Conservation (phyloP, 2,329 filamentous ascomycete species). For the Diplodia intermedia region DNA sequence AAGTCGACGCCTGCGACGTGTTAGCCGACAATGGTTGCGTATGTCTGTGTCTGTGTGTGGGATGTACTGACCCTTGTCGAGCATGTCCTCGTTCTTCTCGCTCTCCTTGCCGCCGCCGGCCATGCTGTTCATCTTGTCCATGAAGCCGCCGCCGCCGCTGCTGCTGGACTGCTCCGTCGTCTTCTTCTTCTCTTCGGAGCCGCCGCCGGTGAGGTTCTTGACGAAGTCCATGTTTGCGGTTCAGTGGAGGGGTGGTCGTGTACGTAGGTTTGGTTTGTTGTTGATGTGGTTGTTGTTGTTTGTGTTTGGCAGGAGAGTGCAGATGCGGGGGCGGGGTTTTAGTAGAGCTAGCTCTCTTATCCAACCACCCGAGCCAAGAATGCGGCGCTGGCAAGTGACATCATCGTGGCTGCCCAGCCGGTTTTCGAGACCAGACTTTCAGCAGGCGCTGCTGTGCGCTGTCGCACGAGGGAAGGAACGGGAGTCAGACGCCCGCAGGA, state of each 20-base stretch:
- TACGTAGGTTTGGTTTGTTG: not conserved
- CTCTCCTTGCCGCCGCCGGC: constrained; percentile 75
- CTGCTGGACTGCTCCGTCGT: constrained; percentile 47
- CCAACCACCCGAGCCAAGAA: not conserved
- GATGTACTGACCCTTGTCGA: constrained; percentile 74
- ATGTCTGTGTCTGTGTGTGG: too few species aligned
- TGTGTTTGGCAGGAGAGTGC: not conserved
- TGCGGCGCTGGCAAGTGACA: not conserved
- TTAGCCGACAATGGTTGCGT: too few species aligned
- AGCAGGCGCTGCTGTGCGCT: not conserved
- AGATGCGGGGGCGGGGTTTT: constrained; percentile 22
- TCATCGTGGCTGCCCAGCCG: constrained; percentile 2
- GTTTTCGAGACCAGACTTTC: constrained; percentile 4
- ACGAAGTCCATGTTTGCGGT: constrained; percentile 53
- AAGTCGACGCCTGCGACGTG: constrained; percentile 70
- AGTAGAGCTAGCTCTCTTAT: constrained; percentile 12
- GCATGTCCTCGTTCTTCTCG: constrained; percentile 82
- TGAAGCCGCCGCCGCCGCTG: constrained; percentile 64
- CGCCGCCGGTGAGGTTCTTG: constrained; percentile 54
- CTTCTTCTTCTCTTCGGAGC: constrained; percentile 21
- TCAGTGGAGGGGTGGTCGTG: not conserved
- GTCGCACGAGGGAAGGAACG: not conserved
- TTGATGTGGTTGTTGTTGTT: not conserved
- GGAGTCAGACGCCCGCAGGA: constrained; percentile 4
- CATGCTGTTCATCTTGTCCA: constrained; percentile 73